These are phyloP conservation scores for Mycosphaerelloides madeirae DNA, from an alignment of 2,329 filamentous ascomycete species.

Conservation along the genomic window DNA sequence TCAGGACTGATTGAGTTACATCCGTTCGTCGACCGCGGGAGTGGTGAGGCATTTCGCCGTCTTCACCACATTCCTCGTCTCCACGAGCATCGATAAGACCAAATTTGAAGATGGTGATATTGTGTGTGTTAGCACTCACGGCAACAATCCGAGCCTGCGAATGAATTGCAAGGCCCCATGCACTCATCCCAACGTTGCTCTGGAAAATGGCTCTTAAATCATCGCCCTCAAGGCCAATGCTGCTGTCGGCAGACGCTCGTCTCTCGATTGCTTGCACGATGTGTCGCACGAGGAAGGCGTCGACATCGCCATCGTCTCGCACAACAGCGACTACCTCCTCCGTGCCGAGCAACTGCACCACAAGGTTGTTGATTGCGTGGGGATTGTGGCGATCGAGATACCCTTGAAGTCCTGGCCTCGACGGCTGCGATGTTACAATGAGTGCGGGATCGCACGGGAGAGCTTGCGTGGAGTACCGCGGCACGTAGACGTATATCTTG, in stretches of 20 bases:
- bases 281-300: conserved; percentile 38
- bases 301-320: conserved; percentile 55
- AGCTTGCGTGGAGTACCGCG: conserved; percentile 40
- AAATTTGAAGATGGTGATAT: conserved; percentile 57
- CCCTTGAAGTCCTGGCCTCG: conserved; percentile 28
- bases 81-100: conserved; percentile 42
- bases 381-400: conserved; percentile 36
- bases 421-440: conserved; percentile 36
- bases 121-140: conserved; percentile 68
- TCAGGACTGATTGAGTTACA: conserved; percentile 29
- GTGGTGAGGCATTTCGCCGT: conserved; percentile 4
- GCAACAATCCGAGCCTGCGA: conserved; percentile 77
- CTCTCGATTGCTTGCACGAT: conserved; percentile 32
- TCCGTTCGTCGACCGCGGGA: conserved; percentile 16
- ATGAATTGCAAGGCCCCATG: conserved; percentile 87
- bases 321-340: conserved; percentile 48
- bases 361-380: conserved; percentile 43
- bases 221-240: conserved; percentile 38
- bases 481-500: conserved; percentile 41
- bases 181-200: conserved; percentile 69
- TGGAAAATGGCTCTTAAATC: conserved; percentile 59
- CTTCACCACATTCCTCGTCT: conserved; percentile 10
- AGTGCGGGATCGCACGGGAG: conserved; percentile 35
- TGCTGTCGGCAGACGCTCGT: conserved; percentile 27
- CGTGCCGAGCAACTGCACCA: conserved; percentile 42